Percentiles rank a stretch among this genome's conserved stretches.
phyloP scores from a whole-genome alignment of 306 rosid species.

The Fragaria nilgerrensis region DNA sequence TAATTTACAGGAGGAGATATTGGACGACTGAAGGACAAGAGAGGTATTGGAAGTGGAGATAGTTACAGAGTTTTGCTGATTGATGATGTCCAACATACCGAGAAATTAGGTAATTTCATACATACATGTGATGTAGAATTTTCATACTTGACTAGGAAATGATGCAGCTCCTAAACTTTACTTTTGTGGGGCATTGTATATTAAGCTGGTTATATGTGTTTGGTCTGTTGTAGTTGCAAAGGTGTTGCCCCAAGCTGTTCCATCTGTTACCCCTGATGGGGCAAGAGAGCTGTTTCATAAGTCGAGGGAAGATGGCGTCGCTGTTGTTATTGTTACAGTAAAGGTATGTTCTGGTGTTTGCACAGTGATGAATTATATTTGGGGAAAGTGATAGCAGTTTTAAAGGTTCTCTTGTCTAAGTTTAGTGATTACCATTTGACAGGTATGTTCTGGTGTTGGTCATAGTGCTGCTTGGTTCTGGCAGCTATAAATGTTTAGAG shows the following conservation, averaged over 20 bases:
- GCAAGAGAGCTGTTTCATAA: conserved; percentile 20
- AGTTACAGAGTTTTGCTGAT: conserved; percentile 29
- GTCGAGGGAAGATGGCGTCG: conserved; percentile 23
- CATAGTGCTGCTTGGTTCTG: background rate
- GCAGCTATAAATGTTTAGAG: background rate
- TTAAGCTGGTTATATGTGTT: background rate
- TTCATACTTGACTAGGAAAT: background rate
- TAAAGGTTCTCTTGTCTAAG: background rate
- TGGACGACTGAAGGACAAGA: conserved; percentile 20
- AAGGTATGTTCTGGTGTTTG: conserved; percentile 14
- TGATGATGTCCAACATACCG: conserved; percentile 27
- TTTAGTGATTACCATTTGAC: background rate
- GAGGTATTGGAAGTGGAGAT: conserved; percentile 27
- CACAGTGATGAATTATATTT: too few species aligned
- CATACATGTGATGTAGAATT: background rate
- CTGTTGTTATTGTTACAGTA: conserved; percentile 22
- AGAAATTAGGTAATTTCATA: conserved; percentile 22
- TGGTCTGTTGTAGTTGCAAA: conserved; percentile 19
- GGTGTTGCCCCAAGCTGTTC: conserved; percentile 30
- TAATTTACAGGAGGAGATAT: conserved; percentile 25
- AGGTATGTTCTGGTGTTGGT: too few species aligned
- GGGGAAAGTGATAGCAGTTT: background rate
- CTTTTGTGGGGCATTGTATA: background rate
- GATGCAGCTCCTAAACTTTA: background rate
- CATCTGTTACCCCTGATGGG: conserved; percentile 16